phyloP scores from a whole-genome alignment of 768 basidiomycete genomes.

The Mycena floridula region DNA sequence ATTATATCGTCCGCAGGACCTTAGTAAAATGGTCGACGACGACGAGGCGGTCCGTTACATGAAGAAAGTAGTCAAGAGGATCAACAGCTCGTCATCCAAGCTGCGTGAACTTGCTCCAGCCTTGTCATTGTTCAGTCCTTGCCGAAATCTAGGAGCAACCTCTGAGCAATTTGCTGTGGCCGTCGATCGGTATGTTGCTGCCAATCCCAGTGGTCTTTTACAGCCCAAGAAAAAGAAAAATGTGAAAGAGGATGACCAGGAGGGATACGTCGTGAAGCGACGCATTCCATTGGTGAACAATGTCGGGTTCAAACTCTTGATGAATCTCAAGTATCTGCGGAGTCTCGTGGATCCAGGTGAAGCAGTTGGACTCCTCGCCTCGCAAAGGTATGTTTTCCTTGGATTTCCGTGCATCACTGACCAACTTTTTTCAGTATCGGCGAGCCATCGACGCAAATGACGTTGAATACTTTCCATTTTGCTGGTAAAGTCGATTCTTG shows the following conservation, averaged over 20 bases:
- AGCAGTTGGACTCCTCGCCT: conserved; percentile 94
- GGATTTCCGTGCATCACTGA: conserved; percentile 1
- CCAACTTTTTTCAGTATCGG: conserved; percentile 62
- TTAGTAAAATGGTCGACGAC: conserved; percentile 56
- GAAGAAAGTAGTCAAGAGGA: conserved; percentile 84
- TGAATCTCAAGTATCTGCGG: conserved; percentile 90
- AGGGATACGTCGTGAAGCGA: conserved; percentile 30
- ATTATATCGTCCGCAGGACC: conserved; percentile 55
- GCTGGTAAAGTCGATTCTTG: conserved; percentile 54
- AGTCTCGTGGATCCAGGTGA: conserved; percentile 96
- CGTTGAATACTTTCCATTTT: conserved; percentile 98
- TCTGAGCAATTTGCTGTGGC: conserved; percentile 87
- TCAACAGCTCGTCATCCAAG: conserved; percentile 36
- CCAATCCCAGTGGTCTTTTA: conserved; percentile 57
- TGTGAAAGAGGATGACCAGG: conserved; percentile 30
- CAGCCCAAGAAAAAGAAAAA: conserved; percentile 35
- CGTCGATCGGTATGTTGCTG: conserved; percentile 71
- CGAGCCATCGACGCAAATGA: conserved; percentile 99
- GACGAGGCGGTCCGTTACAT: conserved; percentile 69
- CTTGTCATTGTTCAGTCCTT: conserved; percentile 72
- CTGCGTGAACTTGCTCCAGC: conserved; percentile 65
- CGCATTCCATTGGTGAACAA: conserved; percentile 40
- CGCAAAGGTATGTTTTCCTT: conserved; percentile 75
- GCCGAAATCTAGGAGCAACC: conserved; percentile 77
- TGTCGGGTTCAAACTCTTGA: conserved; percentile 69